These are phyloP conservation scores for Leccinum fibrillosum DNA, from an alignment of 768 basidiomycete genomes.

Conservation along the genomic window DNA sequence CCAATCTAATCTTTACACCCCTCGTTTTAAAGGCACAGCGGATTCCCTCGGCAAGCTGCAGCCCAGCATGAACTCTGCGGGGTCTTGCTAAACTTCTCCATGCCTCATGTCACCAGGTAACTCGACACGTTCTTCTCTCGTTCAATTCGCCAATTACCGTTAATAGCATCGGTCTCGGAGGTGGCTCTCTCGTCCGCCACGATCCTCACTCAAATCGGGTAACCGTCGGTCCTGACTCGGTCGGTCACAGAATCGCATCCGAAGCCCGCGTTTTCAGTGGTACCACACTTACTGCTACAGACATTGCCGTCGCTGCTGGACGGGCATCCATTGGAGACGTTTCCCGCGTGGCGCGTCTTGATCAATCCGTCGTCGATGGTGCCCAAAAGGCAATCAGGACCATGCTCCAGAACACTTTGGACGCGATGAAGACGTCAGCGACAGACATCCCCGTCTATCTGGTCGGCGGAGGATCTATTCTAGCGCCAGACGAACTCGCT, in stretches of 20 bases:
- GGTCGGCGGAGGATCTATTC: conserved; percentile 64
- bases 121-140: not conserved
- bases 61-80: conserved; percentile 61
- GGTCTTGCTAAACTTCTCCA: conserved; percentile 58
- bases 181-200: conserved; percentile 52
- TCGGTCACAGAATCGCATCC: conserved; percentile 50
- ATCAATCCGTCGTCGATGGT: conserved; percentile 26
- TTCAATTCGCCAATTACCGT: conserved; percentile 2
- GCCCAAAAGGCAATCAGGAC: conserved; percentile 41
- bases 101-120: conserved; percentile 49
- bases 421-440: conserved; percentile 63
- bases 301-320: conserved; percentile 47
- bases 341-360: conserved; percentile 21
- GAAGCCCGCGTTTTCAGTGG: conserved; percentile 59
- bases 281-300: conserved; percentile 54
- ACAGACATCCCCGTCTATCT: conserved; percentile 56
- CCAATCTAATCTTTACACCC: conserved; percentile 11
- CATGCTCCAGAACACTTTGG: conserved; percentile 47
- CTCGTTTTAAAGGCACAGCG: conserved; percentile 37
- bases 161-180: conserved; percentile 57
- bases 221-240: conserved; percentile 62
- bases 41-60: conserved; percentile 61
- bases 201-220: conserved; percentile 35
- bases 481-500: conserved; percentile 47
- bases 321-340: conserved; percentile 30